Evolutionary conservation across 164 flowering plant genomes (phyloP).

Genomic region (Sedum album): DNA sequence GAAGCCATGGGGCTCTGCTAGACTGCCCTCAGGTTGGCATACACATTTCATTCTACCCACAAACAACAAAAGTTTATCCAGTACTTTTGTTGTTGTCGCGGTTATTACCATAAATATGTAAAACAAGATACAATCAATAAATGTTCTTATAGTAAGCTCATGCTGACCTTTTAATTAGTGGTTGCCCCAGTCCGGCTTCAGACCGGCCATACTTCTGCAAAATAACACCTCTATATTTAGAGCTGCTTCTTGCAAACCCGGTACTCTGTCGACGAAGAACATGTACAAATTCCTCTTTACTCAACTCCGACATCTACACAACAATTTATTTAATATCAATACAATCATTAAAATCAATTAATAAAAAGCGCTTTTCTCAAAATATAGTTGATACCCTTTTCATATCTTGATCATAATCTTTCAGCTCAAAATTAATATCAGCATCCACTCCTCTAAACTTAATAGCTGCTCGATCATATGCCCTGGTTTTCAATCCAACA

Average conservation of each 20-base stretch:
- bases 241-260: constrained; percentile 86
- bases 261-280: constrained; percentile 94
- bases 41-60: no score
- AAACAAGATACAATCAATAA: background rate
- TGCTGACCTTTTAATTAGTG: constrained; percentile 50
- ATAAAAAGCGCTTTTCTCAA: no score
- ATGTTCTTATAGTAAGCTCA: constrained; percentile 14
- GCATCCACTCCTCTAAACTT: constrained; percentile 1
- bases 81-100: no score
- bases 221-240: constrained; percentile 58
- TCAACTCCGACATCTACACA: constrained; percentile 59
- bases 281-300: constrained; percentile 90
- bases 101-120: no score
- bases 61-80: no score
- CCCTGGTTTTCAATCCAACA: background rate
- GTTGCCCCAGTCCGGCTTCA: constrained; percentile 51
- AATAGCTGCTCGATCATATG: constrained; percentile 4
- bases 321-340: background rate
- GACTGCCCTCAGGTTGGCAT: no score
- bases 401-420: constrained; percentile 4
- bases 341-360: background rate
- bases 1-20: no score
- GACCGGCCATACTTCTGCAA: constrained; percentile 51
- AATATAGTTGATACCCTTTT: background rate
- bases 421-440: constrained; percentile 2